Percentiles rank a stretch among this genome's conserved stretches.
Conservation (phyloP, 78 protist genomes). For the Dictyostelium brefeldianum region DNA sequence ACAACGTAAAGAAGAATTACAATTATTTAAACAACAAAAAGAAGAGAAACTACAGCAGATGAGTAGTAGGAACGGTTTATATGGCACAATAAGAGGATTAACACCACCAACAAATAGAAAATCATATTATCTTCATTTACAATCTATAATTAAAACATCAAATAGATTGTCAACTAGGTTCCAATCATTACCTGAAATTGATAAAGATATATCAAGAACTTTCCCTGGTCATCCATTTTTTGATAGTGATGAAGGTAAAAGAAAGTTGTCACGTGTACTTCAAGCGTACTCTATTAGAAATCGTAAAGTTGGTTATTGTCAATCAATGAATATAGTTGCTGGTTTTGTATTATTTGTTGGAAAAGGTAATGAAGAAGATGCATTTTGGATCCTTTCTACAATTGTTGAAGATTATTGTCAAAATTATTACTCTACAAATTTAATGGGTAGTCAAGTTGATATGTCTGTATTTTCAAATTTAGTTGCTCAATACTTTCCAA, state of each 20-base stretch:
- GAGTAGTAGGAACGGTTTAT: background rate
- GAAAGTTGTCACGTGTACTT: slow-evolving; percentile 66
- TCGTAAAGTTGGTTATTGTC: slow-evolving; percentile 92
- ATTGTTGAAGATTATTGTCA: slow-evolving; percentile 85
- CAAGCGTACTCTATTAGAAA: slow-evolving; percentile 85
- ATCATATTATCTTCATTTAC: slow-evolving; percentile 65
- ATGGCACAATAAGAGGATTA: slow-evolving; percentile 75
- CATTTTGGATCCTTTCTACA: slow-evolving; percentile 89
- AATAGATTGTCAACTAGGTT: slow-evolving; percentile 26
- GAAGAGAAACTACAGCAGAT: slow-evolving; percentile 47
- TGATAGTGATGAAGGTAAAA: slow-evolving; percentile 60
- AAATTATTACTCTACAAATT: slow-evolving; percentile 78
- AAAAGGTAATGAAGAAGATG: slow-evolving; percentile 86
- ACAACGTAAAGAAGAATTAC: slow-evolving; percentile 69
- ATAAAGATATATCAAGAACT: slow-evolving; percentile 85
- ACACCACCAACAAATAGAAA: slow-evolving; percentile 66
- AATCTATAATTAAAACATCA: slow-evolving; percentile 27
- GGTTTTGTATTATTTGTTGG: slow-evolving; percentile 82
- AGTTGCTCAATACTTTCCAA: slow-evolving; percentile 28
- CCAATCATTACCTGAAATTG: slow-evolving; percentile 66
- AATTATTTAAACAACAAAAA: slow-evolving; percentile 53
- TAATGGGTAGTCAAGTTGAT: slow-evolving; percentile 84
- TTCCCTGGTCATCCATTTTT: slow-evolving; percentile 87
- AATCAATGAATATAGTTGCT: slow-evolving; percentile 90
- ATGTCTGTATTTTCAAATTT: slow-evolving; percentile 67